Base-by-base conservation (phyloP, 345 rosid genomes). In the Camelina neglecta region DNA sequence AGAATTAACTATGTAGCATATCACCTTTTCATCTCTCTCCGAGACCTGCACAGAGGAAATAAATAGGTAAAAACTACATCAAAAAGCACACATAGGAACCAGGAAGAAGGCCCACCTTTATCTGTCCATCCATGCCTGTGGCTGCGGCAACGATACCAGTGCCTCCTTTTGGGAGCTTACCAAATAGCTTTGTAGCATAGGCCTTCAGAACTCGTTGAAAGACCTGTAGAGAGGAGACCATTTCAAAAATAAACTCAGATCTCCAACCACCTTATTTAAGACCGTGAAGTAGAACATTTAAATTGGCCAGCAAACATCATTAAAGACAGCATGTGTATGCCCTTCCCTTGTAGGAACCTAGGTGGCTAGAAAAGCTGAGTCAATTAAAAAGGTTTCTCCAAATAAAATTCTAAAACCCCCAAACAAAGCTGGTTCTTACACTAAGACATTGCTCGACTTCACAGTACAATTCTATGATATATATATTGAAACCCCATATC, bases 121-220 rank as follows among this genome's bases (percentile, higher is more conserved):
- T 95, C 79, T 88, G 98, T 57, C 96, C 91, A 68, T 95, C 99
- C 87, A 89, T 89, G 68, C 99, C 98, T 8, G 99, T 95, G 56
- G 99, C 99, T 60, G 99, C 97, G 24, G 99, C 99, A 80, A 95
- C 99, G 68, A 95, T 86, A 62, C 99, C 99, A 8, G 87, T 75
- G 62, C 99, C 99, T 65, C 98, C 91, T 82, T 89, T 95, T 13
- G 99, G 99, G 68, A 95, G 87, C 82, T 88, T 95, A 45, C 79
- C 82, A 85, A 83, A 87, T 60, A 95, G 94, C 92, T 88, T 95
- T 66, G 90, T 74, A 35, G 93, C 97, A 74, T 95, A 95, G 18
- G 96, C 97, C 85, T 90, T 92, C 11, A 95, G 88, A 79, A 87
- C 81, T 85, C 88, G 88, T 88, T 95, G 97, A 83, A 95, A 95